Evolutionary conservation across 495 filamentous ascomycete species (phyloP).

Genomic region (Tuber umbilicatum): DNA sequence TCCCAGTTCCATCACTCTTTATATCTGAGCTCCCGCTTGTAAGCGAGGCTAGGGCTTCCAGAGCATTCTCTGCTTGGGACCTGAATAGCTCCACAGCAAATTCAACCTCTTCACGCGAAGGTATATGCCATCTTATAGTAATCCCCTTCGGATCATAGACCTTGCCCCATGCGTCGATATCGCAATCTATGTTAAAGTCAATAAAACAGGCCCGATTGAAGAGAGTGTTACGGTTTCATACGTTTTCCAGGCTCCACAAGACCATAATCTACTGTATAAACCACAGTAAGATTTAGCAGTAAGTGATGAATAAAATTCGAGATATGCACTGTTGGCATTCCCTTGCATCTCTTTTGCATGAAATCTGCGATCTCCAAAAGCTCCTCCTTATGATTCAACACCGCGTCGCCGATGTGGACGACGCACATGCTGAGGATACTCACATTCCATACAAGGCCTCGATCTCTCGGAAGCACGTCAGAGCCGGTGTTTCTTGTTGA

Average conservation of each 20-base stretch:
- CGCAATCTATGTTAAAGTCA: constrained; percentile 19
- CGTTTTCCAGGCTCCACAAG: constrained; percentile 68
- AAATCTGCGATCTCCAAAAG: constrained; percentile 86
- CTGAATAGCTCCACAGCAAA: constrained; percentile 86
- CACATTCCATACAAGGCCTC: constrained; percentile 91
- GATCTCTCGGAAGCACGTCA: constrained; percentile 86
- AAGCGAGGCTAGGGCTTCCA: constrained; percentile 63
- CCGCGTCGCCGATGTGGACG: constrained; percentile 85
- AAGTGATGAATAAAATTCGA: constrained; percentile 97
- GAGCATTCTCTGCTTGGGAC: constrained; percentile 62
- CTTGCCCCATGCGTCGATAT: constrained; percentile 59
- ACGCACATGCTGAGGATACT: constrained; percentile 98
- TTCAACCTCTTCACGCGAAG: constrained; percentile 66
- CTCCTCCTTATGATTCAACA: constrained; percentile 78
- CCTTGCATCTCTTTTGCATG: constrained; percentile 91
- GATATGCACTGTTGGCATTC: constrained; percentile 88
- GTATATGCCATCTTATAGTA: constrained; percentile 84
- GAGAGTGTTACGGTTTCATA: constrained; percentile 29
- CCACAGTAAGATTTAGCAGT: constrained; percentile 92
- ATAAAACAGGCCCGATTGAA: not conserved
- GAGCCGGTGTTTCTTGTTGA: constrained; percentile 88
- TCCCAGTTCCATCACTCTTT: constrained; percentile 87
- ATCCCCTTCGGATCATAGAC: constrained; percentile 62
- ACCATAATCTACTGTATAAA: constrained; percentile 81
- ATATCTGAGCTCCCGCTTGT: constrained; percentile 75